Base-by-base conservation (phyloP, 2,329 filamentous ascomycete genomes). In the Aureobasidium melanogenum region DNA sequence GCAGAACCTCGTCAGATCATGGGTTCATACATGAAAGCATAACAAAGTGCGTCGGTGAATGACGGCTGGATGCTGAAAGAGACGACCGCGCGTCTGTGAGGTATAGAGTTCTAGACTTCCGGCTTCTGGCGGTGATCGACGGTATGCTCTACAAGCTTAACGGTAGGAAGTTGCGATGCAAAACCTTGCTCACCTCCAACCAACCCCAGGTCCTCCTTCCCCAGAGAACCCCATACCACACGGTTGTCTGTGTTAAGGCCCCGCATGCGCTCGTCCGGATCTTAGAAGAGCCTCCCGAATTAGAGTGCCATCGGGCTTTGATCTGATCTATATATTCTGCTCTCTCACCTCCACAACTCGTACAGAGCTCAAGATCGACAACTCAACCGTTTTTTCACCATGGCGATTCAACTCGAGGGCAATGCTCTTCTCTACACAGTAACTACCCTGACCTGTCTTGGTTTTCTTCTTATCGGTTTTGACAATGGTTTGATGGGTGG, bases 381-480 rank as follows among this genome's bases (percentile, higher is more conserved):
- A 32, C 41, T 46, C 54, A 48, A 41, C 56, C 22, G 7, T 32
- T 32, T 28, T n/a, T 17, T 24, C 22, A 50, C 10, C 34, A 59
- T 59, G 56, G 44, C 56, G 6, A 59, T 59, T 24, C 56, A 59
- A 39, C 56, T 72, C 56, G 68, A 71, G 63, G 76, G 76, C 38
- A 72, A 71, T 36, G 66, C 70, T 15, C 72, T 80, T 24, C 69
- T 80, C 24, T 65, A 73, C 24, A 72, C 76, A 19, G 76, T 80
- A 61, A 78, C 75, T 24, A 67, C 73, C 8, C 66, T 80, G 64
- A 78, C 77, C 0, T 79, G 75, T 32, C 63, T 80, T 41, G 76
- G 78, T 0, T 80, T 80, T 62, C 71, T 80, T 65, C 71, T 80
- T 38, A 79, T 80, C 44, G 78, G 78, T 28, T 64, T 62, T 63